Percentiles rank a stretch among this genome's conserved stretches.
Conservation (phyloP, 2,329 filamentous ascomycete genomes). For the Sporothrix globosa region DNA sequence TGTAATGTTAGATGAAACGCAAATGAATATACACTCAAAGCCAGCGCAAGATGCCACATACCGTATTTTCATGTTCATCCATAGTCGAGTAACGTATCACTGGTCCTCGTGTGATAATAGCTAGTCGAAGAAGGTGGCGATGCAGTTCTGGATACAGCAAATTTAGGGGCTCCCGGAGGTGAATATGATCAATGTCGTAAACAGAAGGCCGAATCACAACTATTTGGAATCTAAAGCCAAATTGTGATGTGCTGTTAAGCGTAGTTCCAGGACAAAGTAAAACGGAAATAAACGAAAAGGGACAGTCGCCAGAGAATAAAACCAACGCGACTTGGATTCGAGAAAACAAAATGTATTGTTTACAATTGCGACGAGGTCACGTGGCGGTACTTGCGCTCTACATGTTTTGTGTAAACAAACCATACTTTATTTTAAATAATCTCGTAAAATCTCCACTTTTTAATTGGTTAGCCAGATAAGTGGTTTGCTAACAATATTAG, state of each 20-base stretch:
- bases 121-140: not conserved
- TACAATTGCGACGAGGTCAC: not conserved
- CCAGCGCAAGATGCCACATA: constrained; percentile 36
- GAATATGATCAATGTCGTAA: not conserved
- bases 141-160: not conserved
- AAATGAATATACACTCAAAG: not conserved
- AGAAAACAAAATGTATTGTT: not conserved
- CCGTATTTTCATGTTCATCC: constrained; percentile 37
- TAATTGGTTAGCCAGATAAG: too few species aligned
- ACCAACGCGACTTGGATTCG: not conserved
- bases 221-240: not conserved
- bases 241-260: not conserved
- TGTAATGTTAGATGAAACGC: not conserved
- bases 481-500: too few species aligned
- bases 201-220: not conserved
- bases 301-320: not conserved
- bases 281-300: not conserved
- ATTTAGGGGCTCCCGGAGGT: not conserved
- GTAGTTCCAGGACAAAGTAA: not conserved
- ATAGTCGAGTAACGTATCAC: constrained; percentile 27
- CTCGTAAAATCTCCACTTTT: too few species aligned
- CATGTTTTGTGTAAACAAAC: too few species aligned
- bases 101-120: not conserved
- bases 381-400: too few species aligned
- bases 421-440: too few species aligned